A percentile compares a stretch with the other conserved stretches of the same genome.
Conservation (phyloP, 306 rosid species). For the Cicer cuneatum region DNA sequence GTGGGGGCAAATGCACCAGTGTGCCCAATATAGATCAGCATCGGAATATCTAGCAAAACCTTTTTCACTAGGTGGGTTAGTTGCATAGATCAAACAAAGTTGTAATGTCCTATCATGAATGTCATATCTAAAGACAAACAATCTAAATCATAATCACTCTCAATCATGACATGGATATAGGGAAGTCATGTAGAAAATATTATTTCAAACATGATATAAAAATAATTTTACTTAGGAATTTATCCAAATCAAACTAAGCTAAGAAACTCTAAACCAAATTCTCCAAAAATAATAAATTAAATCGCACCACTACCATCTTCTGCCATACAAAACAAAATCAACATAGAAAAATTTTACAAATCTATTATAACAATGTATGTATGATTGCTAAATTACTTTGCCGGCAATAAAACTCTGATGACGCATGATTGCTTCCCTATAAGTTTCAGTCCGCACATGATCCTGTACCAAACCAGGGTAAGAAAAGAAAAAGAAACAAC, state of each 20-base stretch:
- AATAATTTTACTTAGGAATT: background rate
- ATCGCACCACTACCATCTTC: conserved; percentile 15
- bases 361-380: background rate
- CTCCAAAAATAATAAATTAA: background rate
- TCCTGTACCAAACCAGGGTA: conserved; percentile 58
- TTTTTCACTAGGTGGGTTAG: background rate
- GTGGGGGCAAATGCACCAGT: no score
- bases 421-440: conserved; percentile 83
- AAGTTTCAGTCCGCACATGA: conserved; percentile 87
- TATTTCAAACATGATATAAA: background rate
- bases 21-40: no score
- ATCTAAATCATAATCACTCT: background rate
- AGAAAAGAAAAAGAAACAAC: background rate
- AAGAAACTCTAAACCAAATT: conserved; percentile 8
- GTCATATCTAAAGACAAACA: background rate
- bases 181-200: background rate
- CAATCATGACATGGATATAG: background rate
- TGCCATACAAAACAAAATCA: background rate
- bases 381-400: conserved; percentile 64
- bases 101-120: background rate
- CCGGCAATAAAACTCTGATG: conserved; percentile 83
- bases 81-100: background rate
- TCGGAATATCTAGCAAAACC: no score
- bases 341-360: background rate
- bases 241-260: conserved; percentile 21